Evolutionary conservation across 2,329 filamentous ascomycete species (phyloP).

Genomic region (Trichoderma koningiopsis): DNA sequence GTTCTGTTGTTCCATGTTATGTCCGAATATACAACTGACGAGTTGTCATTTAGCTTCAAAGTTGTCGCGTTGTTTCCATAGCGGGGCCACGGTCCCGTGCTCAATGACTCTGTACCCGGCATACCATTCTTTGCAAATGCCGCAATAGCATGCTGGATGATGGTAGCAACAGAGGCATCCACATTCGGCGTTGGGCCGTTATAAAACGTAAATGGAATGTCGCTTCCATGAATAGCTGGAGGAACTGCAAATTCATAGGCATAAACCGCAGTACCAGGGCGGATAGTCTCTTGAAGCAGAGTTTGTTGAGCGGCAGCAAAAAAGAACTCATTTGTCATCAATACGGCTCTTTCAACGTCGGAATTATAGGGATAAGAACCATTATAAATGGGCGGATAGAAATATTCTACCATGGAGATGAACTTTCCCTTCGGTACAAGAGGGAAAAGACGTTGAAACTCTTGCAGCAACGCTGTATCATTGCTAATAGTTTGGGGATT

Average conservation of each 20-base stretch:
- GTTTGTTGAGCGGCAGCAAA: neutral
- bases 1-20: neutral
- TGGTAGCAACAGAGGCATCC: neutral
- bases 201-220: neutral
- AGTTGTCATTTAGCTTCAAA: neutral
- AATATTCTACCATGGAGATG: too few species aligned
- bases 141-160: constrained; percentile 2
- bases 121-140: neutral
- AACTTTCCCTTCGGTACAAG: too few species aligned
- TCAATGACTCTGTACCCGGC: neutral
- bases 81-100: neutral
- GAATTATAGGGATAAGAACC: neutral
- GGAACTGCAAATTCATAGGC: neutral
- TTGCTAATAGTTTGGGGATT: neutral
- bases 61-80: neutral
- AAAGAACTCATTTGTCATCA: neutral
- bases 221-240: neutral
- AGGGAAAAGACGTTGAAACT: too few species aligned
- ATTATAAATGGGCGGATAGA: neutral
- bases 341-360: neutral
- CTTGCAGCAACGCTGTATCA: neutral
- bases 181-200: neutral
- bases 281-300: neutral
- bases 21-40: neutral
- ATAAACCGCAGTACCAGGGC: neutral